Conservation (phyloP, 306 rosid species). For the Fragaria ananassa region DNA sequence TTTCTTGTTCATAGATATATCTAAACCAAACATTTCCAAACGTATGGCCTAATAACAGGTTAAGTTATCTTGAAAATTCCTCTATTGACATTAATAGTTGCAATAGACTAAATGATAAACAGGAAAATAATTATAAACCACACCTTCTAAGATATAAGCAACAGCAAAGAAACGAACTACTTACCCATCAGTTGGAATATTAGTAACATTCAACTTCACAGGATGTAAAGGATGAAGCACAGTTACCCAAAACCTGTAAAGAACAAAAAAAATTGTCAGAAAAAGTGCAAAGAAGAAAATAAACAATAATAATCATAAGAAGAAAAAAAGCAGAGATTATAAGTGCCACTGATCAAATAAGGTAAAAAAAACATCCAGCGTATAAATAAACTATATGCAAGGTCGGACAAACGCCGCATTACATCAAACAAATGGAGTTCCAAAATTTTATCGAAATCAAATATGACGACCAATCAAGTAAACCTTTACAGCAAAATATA, state of each 20-base stretch:
- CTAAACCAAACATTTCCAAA: background rate
- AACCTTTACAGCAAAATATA: background rate
- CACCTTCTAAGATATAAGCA: background rate
- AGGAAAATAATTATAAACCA: background rate
- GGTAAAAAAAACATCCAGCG: background rate
- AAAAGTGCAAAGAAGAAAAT: background rate
- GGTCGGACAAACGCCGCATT: background rate
- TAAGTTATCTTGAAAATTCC: background rate
- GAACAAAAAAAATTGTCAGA: constrained; percentile 1
- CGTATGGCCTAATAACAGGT: background rate
- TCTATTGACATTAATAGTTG: background rate
- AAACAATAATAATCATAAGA: background rate
- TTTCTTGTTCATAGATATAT: no score
- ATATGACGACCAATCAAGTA: background rate
- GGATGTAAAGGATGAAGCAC: constrained; percentile 66
- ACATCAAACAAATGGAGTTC: background rate
- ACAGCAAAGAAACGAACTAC: constrained; percentile 18
- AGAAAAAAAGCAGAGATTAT: constrained; percentile 1
- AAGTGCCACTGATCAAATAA: background rate
- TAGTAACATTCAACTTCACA: constrained; percentile 56
- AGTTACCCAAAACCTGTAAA: constrained; percentile 73
- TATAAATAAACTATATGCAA: background rate
- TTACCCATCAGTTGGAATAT: constrained; percentile 77
- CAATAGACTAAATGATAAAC: background rate
- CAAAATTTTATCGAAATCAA: background rate